These are phyloP conservation scores for Diaporthe sp. DNA, from an alignment of 2,329 filamentous ascomycete genomes.

Conservation along the genomic window DNA sequence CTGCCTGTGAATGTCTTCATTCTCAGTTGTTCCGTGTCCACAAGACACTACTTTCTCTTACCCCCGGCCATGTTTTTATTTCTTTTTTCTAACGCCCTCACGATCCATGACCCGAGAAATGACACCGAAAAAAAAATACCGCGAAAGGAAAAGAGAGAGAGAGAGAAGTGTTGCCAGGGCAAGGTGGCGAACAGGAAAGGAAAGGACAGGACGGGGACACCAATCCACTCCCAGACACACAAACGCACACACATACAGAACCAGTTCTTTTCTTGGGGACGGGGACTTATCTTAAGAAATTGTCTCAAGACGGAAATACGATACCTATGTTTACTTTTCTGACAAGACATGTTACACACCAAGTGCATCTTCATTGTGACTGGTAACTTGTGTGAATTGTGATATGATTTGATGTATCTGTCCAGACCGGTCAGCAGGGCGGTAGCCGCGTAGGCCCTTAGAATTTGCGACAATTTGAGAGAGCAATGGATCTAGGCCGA, in stretches of 20 bases:
- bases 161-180: slow-evolving; percentile 8
- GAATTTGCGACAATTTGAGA: no score
- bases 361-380: neutral
- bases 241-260: slow-evolving; percentile 5
- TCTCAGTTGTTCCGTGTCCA: neutral
- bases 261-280: neutral
- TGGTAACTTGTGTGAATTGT: neutral
- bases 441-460: no score
- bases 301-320: slow-evolving; percentile 37
- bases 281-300: slow-evolving; percentile 36
- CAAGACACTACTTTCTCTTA: neutral
- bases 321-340: slow-evolving; percentile 1
- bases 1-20: neutral
- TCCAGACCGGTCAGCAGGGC: no score
- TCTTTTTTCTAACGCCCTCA: slow-evolving; percentile 17
- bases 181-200: neutral
- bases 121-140: slow-evolving; percentile 3
- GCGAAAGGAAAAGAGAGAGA: slow-evolving; percentile 5
- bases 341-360: neutral
- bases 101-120: slow-evolving; percentile 20
- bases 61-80: neutral
- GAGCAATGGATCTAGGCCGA: no score
- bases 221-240: neutral
- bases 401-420: no score
- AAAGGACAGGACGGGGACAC: neutral